phyloP scores from a whole-genome alignment of 2,329 filamentous ascomycete genomes.

The Talaromyces sp. region DNA sequence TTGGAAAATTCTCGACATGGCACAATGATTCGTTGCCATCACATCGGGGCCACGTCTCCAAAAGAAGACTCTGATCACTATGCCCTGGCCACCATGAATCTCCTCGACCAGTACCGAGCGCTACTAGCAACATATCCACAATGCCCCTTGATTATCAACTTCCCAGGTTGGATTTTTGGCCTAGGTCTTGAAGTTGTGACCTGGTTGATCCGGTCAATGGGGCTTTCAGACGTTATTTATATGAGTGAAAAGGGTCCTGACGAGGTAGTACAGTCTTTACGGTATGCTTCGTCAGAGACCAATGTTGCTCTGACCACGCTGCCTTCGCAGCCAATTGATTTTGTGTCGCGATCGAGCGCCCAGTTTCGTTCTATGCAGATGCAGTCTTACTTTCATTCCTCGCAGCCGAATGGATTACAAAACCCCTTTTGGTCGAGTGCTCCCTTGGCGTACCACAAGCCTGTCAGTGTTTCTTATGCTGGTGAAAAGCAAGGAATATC shows the following conservation, averaged over 20 bases:
- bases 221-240: conserved; percentile 48
- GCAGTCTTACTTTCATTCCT: conserved; percentile 55
- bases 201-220: conserved; percentile 40
- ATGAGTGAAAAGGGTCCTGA: conserved; percentile 45
- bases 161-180: conserved; percentile 51
- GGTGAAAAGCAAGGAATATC: conserved; percentile 40
- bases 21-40: conserved; percentile 45
- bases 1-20: conserved; percentile 28
- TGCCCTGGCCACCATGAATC: conserved; percentile 45
- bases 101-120: conserved; percentile 44
- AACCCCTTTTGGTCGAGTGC: conserved; percentile 39
- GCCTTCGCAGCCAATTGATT: conserved; percentile 39
- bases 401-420: conserved; percentile 19
- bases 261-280: conserved; percentile 37
- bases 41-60: conserved; percentile 48
- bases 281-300: conserved; percentile 31
- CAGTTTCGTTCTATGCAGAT: conserved; percentile 54
- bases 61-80: conserved; percentile 55
- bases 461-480: conserved; percentile 47
- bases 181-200: conserved; percentile 45
- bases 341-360: conserved; percentile 42
- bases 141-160: conserved; percentile 52
- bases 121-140: conserved; percentile 35
- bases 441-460: conserved; percentile 40
- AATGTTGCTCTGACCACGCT: conserved; percentile 39